phyloP scores from a whole-genome alignment of 2,329 filamentous ascomycete genomes.

The Raffaelea albimanens region DNA sequence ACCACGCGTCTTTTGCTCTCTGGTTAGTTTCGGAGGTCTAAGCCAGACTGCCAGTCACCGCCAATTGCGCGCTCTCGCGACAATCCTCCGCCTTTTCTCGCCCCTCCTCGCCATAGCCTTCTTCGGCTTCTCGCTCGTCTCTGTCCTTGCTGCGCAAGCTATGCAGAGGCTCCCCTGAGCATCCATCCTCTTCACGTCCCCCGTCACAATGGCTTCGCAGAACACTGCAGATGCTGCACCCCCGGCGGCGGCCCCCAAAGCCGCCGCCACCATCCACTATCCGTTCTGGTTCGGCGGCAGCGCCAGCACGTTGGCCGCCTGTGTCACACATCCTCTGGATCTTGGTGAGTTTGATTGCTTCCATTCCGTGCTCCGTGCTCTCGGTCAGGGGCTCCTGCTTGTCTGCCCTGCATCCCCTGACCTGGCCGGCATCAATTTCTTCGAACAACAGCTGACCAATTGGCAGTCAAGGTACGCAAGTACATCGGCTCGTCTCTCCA shows the following conservation, averaged over 20 bases:
- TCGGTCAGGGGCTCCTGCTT: neutral
- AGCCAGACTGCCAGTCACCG: too few relatives aligned
- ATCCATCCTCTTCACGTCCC: neutral
- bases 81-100: neutral
- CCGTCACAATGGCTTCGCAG: slow-evolving; percentile 10
- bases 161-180: neutral
- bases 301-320: slow-evolving; percentile 83
- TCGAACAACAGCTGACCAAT: slow-evolving; percentile 3
- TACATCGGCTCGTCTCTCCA: neutral
- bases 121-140: neutral
- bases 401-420: too few relatives aligned
- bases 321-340: slow-evolving; percentile 88
- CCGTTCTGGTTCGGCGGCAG: slow-evolving; percentile 97
- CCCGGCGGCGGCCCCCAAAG: slow-evolving; percentile 14
- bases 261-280: slow-evolving; percentile 38
- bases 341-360: slow-evolving; percentile 52
- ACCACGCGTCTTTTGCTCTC: too few relatives aligned
- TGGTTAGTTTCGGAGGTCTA: too few relatives aligned
- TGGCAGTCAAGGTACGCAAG: slow-evolving; percentile 5
- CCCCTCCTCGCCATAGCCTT: neutral
- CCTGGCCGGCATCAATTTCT: too few relatives aligned
- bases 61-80: neutral
- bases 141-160: neutral
- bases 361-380: neutral
- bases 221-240: slow-evolving; percentile 16